Percentiles rank a stretch among this genome's conserved stretches.
Evolutionary conservation across 805 yeast species (phyloP).

Genomic region (Zygosaccharomyces gambellarensis): DNA sequence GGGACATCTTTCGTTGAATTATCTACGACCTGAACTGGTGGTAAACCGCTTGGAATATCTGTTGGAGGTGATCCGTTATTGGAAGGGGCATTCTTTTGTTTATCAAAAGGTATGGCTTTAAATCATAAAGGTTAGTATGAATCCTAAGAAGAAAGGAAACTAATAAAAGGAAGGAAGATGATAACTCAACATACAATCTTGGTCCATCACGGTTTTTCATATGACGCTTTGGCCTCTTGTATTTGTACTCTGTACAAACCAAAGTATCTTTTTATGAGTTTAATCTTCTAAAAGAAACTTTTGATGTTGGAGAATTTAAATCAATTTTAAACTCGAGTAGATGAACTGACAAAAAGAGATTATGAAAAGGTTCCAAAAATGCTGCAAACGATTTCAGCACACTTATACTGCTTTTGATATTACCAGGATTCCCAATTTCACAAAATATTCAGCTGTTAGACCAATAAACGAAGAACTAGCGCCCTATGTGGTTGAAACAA

Average conservation of each 20-base stretch:
- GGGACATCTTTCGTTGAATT: background rate
- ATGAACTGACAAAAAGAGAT: background rate
- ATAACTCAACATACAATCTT: background rate
- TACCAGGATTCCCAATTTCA: constrained; percentile 34
- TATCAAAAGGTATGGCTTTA: background rate
- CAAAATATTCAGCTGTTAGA: constrained; percentile 34
- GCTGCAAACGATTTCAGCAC: constrained; percentile 15
- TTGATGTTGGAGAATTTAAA: background rate
- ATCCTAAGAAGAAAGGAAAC: background rate
- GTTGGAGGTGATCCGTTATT: background rate
- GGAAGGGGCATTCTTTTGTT: background rate
- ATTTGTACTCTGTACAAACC: background rate
- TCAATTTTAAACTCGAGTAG: background rate
- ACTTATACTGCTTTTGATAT: constrained; percentile 22
- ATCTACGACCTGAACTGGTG: background rate
- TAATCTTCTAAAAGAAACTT: background rate
- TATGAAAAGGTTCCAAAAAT: background rate
- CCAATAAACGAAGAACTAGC: constrained; percentile 34
- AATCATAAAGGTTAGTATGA: background rate
- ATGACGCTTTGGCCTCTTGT: background rate
- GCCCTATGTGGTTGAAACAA: constrained; percentile 33
- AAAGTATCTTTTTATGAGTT: background rate
- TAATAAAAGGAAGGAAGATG: background rate
- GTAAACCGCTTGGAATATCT: background rate
- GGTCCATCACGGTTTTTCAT: background rate